Evolutionary conservation across 2,329 filamentous ascomycete genomes (phyloP).

Genomic region (Claviceps sp.): DNA sequence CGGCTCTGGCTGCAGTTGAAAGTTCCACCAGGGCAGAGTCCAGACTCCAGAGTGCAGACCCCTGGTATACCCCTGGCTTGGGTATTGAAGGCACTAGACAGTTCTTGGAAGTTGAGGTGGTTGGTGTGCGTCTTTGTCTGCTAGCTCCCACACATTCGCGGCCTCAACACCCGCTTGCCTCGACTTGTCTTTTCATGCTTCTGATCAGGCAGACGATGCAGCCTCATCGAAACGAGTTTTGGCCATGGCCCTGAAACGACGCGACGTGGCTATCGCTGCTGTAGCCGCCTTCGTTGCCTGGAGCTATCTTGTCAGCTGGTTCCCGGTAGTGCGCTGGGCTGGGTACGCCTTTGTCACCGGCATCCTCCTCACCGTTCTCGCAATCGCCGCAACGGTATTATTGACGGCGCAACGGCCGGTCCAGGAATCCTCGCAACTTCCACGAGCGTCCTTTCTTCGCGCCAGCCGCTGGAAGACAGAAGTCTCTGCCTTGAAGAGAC

Average conservation of each 20-base stretch:
- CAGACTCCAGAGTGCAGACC: neutral
- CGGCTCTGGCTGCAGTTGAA: neutral
- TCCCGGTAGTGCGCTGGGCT: constrained; percentile 70
- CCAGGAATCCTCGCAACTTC: constrained; percentile 26
- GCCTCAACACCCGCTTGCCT: neutral
- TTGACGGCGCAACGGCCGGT: constrained; percentile 35
- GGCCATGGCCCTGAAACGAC: constrained; percentile 58
- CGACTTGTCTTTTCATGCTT: constrained; percentile 1
- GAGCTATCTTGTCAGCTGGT: constrained; percentile 73
- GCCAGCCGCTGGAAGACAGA: constrained; percentile 57
- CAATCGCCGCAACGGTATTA: constrained; percentile 44
- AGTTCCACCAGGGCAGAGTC: too few relatives aligned
- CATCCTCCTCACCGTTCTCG: constrained; percentile 39
- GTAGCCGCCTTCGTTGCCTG: constrained; percentile 69
- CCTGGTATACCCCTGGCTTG: neutral
- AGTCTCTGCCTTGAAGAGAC: constrained; percentile 48
- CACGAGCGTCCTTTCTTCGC: constrained; percentile 45
- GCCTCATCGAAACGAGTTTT: constrained; percentile 15
- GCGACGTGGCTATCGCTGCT: constrained; percentile 56
- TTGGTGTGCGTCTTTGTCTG: neutral
- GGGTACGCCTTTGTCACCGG: constrained; percentile 74
- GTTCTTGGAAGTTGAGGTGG: neutral
- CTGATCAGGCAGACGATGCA: constrained; percentile 17
- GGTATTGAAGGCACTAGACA: neutral
- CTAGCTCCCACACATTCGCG: neutral